Base-by-base conservation (phyloP, 805 yeast genomes). In the Allodekkera sacchari region DNA sequence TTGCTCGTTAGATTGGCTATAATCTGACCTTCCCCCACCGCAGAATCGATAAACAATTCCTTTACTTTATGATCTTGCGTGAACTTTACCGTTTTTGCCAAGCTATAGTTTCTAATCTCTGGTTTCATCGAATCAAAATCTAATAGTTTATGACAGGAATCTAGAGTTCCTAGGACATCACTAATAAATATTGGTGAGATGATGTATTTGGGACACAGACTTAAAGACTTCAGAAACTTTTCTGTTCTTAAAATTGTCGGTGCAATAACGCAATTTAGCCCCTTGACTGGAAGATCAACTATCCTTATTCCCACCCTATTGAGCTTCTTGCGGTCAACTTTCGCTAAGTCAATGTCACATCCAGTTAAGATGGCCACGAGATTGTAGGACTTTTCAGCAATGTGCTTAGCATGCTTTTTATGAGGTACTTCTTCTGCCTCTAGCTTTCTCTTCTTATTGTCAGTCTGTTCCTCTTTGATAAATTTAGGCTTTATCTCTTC, bases 241-340 rank as follows among this genome's bases (percentile, higher is more conserved):
- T 82, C 95, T 0, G 97, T 89, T 42, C 96, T 64, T 44, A 82
- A 50, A n/a, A 81, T 65, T 38, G 74, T 74, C 1, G 96, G 95
- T 0, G 96, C 88, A 8, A 88, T 71, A 8, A 82, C 71, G 27
- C 65, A 53, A 28, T 62, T 64, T 6, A 69, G 38, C 12, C 61
- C 55, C 7, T 62, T 62, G 3, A 67, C 71, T 10, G 64, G 56
- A 12, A 61, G 52, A 3, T 53, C 57, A 1, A 49, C 38, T 14
- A 82, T 56, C 17, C 57, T 55, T 19, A 88, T 68, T 0, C 95
- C 95, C 8, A 74, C 45, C n/a, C 55, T 54, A 12, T 55, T 48
- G 22, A 83, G 48, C 2, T 62, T 52, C 13, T 52, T 47, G 12
- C 56, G 33, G 37, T 77, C 83, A 3, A 59, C 38, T 28, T 61